Evolutionary conservation across 192 early-diverging fungal genomes (phyloP).

Genomic region (Cetraspora pellucida): DNA sequence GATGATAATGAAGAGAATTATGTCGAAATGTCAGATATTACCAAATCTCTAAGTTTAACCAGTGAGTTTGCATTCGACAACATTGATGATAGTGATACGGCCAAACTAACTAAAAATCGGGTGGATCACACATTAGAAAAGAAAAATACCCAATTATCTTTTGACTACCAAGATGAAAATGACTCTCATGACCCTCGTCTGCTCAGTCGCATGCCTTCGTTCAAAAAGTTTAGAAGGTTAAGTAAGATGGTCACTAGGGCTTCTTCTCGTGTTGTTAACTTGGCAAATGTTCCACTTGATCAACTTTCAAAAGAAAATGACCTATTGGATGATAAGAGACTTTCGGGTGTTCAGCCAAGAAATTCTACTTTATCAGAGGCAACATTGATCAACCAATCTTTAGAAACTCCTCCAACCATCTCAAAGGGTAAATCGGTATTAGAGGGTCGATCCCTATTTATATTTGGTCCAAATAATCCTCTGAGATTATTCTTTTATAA

Average conservation of each 20-base stretch:
- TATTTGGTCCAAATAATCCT: slow-evolving; percentile 49
- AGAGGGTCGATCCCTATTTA: slow-evolving; percentile 41
- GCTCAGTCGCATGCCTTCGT: neutral
- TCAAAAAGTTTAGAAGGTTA: slow-evolving; percentile 8
- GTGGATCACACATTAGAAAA: neutral
- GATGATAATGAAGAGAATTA: neutral
- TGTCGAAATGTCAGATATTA: slow-evolving; percentile 26
- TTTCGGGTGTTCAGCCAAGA: too few species aligned
- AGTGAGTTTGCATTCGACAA: slow-evolving; percentile 9
- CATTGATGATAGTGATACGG: slow-evolving; percentile 25
- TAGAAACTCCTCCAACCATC: neutral
- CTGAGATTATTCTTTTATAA: slow-evolving; percentile 43
- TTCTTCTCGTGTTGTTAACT: slow-evolving; percentile 30
- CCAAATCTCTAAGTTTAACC: slow-evolving; percentile 6
- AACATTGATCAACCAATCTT: neutral
- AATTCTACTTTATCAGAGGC: neutral
- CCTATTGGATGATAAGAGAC: neutral
- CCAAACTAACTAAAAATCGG: slow-evolving; percentile 13
- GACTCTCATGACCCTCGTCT: neutral
- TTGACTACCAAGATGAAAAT: neutral
- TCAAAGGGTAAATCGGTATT: slow-evolving; percentile 29
- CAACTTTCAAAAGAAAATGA: neutral
- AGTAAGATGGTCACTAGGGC: slow-evolving; percentile 26
- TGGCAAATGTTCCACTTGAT: slow-evolving; percentile 10
- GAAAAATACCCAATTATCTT: neutral